Evolutionary conservation across 345 rosid genomes (phyloP), one percentile per base, ranked within the genome.

Genomic region (Euphorbia lathyris): DNA sequence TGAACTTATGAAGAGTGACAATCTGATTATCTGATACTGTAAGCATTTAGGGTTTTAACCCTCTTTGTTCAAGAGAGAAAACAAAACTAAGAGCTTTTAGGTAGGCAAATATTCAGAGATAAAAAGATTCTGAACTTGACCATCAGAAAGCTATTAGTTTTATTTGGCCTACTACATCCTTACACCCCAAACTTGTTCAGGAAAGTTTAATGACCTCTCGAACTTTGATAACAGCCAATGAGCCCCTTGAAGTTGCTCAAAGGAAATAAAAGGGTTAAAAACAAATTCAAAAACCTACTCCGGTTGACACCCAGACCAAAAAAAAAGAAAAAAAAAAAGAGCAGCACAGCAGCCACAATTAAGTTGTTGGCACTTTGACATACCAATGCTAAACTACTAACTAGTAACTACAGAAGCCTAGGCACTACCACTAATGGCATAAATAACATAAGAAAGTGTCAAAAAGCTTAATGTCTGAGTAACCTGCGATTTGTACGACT

Each of bases 401-500:
- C n/a, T 30, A 61, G 16, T 47, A 63, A n/a, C 36, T 22, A 11
- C 48, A 19, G 7, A 36, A 52, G 20, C 52, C n/a, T 16, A 29
- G 16, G 16, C 27, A 38, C 22, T n/a, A 10, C 19, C 20, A 34
- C 26, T 45, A 51, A 48, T 51, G n/a, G 34, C 57, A 17, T 9
- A 62, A 53, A 26, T n/a, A 17, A 32, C 3, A 51, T 38, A 29
- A 1, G 14, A n/a, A 50, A 76, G 32, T 14, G 38, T 29, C 36
- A 20, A 19, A 50, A 45, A 22, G 23, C 53, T 70, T 14, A 58
- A 63, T 56, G 26, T 60, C 64, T 17, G 80, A 71, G 63, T 47
- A 72, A 91, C 98, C 96, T 81, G 87, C 76, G 78, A 75, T 78
- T 80, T 42, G 77, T 34, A 70, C 57, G 85, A 72, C 82, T 85